Conservation (phyloP, 1,284 basidiomycete genomes). For the Sanguinoderma infundibulare region DNA sequence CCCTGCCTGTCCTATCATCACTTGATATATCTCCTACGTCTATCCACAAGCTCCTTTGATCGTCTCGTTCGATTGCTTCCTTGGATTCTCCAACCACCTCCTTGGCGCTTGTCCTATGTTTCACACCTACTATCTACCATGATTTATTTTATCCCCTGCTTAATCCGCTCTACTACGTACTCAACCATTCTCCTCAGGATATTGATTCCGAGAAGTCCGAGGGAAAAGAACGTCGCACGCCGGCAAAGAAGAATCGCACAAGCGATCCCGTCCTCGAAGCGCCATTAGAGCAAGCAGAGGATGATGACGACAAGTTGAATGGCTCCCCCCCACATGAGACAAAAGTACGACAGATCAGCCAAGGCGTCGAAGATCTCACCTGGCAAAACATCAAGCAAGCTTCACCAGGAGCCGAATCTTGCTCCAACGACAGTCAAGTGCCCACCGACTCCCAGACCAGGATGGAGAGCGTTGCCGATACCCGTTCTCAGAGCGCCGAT, state of each 20-base stretch:
- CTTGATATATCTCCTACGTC: neutral
- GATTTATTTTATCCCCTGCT: neutral
- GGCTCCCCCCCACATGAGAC: slow-evolving; percentile 74
- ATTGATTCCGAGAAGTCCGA: slow-evolving; percentile 32
- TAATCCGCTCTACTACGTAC: neutral
- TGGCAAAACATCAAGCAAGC: slow-evolving; percentile 56
- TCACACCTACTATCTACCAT: neutral
- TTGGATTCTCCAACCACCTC: neutral
- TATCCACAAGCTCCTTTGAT: neutral
- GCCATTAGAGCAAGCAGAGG: slow-evolving; percentile 63
- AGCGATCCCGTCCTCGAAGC: slow-evolving; percentile 51
- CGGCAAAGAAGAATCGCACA: slow-evolving; percentile 74
- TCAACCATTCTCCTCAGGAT: slow-evolving; percentile 42
- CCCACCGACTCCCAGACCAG: neutral
- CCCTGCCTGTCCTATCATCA: neutral
- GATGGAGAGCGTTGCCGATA: neutral
- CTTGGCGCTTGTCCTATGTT: neutral
- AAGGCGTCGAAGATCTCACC: slow-evolving; percentile 74
- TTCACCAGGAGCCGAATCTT: slow-evolving; percentile 11
- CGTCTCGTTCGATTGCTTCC: neutral
- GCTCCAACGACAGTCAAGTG: slow-evolving; percentile 17
- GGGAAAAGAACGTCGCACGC: slow-evolving; percentile 52
- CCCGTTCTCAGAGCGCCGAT: neutral
- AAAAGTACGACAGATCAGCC: slow-evolving; percentile 76
- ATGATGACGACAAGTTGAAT: slow-evolving; percentile 41